phyloP scores from a whole-genome alignment of 2,329 filamentous ascomycete genomes.

The Trichophyton benhamiae region DNA sequence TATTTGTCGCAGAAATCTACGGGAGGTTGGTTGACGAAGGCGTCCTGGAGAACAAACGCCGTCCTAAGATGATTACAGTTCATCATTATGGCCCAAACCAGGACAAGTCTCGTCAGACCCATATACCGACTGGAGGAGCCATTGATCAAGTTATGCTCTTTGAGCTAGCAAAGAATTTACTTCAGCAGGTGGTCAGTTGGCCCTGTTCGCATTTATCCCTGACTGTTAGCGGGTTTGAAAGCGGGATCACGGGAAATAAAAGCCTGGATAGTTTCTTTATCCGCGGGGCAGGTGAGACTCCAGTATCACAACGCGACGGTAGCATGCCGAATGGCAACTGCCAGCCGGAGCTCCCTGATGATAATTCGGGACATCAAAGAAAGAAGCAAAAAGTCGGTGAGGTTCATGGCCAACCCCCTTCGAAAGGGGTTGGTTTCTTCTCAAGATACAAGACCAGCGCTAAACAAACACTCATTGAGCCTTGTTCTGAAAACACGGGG shows the following conservation, averaged over 20 bases:
- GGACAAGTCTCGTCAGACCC: slow-evolving; percentile 59
- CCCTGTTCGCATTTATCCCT: slow-evolving; percentile 84
- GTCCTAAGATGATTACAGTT: slow-evolving; percentile 74
- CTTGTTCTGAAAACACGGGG: not conserved
- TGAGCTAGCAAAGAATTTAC: slow-evolving; percentile 60
- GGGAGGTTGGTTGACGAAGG: slow-evolving; percentile 82
- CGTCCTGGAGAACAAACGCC: slow-evolving; percentile 70
- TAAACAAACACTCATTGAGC: not conserved
- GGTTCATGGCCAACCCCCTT: not conserved
- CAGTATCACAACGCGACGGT: not conserved
- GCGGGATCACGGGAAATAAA: slow-evolving; percentile 69
- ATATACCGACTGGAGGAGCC: slow-evolving; percentile 62
- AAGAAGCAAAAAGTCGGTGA: not conserved
- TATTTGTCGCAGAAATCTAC: slow-evolving; percentile 86
- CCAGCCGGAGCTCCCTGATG: not conserved
- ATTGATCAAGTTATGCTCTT: slow-evolving; percentile 63
- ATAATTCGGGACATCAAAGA: not conserved
- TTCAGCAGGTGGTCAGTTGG: slow-evolving; percentile 71
- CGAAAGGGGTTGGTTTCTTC: not conserved
- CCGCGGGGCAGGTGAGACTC: slow-evolving; percentile 23
- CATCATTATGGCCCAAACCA: slow-evolving; percentile 66
- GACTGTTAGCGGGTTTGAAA: slow-evolving; percentile 84
- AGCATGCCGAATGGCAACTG: not conserved
- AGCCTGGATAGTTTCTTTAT: slow-evolving; percentile 80
- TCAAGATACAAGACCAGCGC: not conserved